Conservation (phyloP, 1,284 basidiomycete genomes). For the Phellopilus nigrolimitatus region DNA sequence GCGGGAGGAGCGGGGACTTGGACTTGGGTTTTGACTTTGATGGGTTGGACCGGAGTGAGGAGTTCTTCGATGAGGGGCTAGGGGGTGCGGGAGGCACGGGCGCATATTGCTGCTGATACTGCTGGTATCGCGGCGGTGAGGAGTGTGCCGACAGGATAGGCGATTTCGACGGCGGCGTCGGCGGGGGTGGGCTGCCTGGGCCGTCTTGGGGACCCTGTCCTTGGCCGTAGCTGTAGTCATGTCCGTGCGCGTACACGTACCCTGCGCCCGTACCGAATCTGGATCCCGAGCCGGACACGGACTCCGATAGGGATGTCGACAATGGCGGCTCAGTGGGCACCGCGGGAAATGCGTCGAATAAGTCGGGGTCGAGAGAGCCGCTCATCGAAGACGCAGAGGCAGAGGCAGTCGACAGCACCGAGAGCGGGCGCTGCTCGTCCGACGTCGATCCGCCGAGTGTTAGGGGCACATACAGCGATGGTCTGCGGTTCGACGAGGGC, state of each 20-base stretch:
- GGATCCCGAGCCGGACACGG: no score
- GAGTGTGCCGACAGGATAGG: background rate
- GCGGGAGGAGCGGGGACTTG: background rate
- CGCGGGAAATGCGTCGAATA: constrained; percentile 19
- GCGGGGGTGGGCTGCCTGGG: constrained; percentile 8
- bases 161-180: constrained; percentile 17
- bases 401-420: constrained; percentile 7
- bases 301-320: no score
- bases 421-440: constrained; percentile 13
- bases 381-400: constrained; percentile 8
- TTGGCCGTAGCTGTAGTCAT: no score
- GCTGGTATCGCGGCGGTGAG: background rate
- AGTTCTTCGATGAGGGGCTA: background rate
- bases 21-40: constrained; percentile 6
- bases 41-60: background rate
- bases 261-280: no score
- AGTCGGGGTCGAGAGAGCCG: constrained; percentile 13
- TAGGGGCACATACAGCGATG: background rate
- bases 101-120: background rate
- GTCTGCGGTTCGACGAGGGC: background rate
- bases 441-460: background rate
- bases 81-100: background rate
- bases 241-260: no score
- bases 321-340: constrained; percentile 13
- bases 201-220: constrained; percentile 1